These are phyloP conservation scores for Lachnellula hyalina DNA, from an alignment of 2,329 filamentous ascomycete genomes.

Conservation along the genomic window DNA sequence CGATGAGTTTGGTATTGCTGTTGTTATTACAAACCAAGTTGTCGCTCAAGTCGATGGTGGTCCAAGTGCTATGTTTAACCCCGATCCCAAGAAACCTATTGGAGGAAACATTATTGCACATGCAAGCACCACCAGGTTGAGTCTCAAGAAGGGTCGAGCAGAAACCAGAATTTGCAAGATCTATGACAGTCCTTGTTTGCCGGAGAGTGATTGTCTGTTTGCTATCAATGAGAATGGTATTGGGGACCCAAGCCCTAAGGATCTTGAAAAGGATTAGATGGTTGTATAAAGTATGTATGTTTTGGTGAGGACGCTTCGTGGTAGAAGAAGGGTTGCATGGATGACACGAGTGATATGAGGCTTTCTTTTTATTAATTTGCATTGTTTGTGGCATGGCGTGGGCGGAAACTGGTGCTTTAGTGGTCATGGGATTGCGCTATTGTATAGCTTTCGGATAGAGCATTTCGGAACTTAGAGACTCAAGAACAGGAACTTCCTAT, in stretches of 20 bases:
- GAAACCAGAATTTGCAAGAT: constrained; percentile 99
- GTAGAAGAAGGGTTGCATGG: neutral
- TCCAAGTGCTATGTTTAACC: constrained; percentile 96
- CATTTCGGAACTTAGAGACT: neutral
- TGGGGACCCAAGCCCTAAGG: constrained; percentile 91
- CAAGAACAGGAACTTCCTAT: neutral
- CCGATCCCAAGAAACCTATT: constrained; percentile 98
- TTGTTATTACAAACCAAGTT: constrained; percentile 98
- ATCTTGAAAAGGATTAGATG: constrained; percentile 71
- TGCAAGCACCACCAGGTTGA: constrained; percentile 89
- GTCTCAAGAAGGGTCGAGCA: constrained; percentile 88
- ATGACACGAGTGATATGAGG: constrained; percentile 5
- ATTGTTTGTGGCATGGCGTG: constrained; percentile 15
- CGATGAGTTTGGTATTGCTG: constrained; percentile 88
- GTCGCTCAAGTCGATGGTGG: constrained; percentile 97
- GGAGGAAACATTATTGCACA: constrained; percentile 99
- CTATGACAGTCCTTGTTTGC: constrained; percentile 95
- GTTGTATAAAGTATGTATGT: neutral
- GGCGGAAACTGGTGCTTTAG: constrained; percentile 12
- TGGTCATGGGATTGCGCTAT: constrained; percentile 5
- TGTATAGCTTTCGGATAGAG: constrained; percentile 8
- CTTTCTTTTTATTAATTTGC: constrained; percentile 16
- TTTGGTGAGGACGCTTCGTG: neutral
- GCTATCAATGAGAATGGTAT: constrained; percentile 97
- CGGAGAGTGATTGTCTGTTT: constrained; percentile 94